Evolutionary conservation across 1,284 basidiomycete genomes (phyloP).

Genomic region (Stygiomarasmius scandens): DNA sequence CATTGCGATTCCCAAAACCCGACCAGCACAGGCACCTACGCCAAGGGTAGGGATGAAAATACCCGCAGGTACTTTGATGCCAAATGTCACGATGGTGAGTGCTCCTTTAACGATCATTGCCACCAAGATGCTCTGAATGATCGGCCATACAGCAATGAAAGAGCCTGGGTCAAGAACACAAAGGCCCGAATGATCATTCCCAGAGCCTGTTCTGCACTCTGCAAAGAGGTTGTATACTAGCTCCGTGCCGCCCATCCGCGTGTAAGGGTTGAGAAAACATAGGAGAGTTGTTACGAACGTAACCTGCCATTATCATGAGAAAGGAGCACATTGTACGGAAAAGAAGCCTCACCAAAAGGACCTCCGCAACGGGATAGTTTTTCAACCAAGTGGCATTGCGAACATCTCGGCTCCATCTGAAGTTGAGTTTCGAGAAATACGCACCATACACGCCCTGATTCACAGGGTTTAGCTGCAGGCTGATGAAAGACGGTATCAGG

Average conservation of each 20-base stretch:
- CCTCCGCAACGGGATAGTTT: conserved; percentile 83
- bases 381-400: conserved; percentile 83
- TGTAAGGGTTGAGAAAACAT: conserved; percentile 89
- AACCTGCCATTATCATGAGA: conserved; percentile 49
- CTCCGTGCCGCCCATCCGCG: conserved; percentile 94
- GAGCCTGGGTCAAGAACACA: conserved; percentile 71
- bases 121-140: conserved; percentile 68
- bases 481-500: conserved; percentile 7
- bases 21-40: conserved; percentile 86
- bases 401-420: conserved; percentile 83
- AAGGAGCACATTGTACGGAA: conserved; percentile 3
- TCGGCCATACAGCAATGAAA: conserved; percentile 59
- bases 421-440: conserved; percentile 91
- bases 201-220: conserved; percentile 69
- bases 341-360: conserved; percentile 65
- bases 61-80: conserved; percentile 91
- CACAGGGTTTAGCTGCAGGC: conserved; percentile 9
- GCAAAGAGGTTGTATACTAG: conserved; percentile 91
- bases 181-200: conserved; percentile 65
- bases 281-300: conserved; percentile 76
- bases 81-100: conserved; percentile 91
- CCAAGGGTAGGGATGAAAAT: conserved; percentile 94
- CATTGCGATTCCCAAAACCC: conserved; percentile 84
- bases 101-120: conserved; percentile 84
- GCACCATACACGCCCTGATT: conserved; percentile 89